phyloP scores from a whole-genome alignment of 148 eudicot genomes.

The Camellia lanceoleosa region DNA sequence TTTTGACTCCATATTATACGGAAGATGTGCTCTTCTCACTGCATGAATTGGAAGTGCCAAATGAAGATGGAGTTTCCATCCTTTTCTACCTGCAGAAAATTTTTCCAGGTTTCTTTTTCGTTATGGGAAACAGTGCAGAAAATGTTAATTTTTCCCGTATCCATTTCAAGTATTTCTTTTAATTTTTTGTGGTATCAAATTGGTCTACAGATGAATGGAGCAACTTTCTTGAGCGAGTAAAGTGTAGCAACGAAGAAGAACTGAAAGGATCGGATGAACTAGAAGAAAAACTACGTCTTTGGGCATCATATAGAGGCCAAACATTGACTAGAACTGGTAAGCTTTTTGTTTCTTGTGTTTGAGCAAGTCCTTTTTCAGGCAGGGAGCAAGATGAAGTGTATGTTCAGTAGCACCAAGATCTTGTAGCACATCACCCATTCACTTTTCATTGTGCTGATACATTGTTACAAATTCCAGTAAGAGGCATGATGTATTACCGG shows the following conservation, averaged over 20 bases:
- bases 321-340: slow-evolving; percentile 91
- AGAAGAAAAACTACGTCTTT: slow-evolving; percentile 84
- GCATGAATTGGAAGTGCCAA: slow-evolving; percentile 62
- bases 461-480: slow-evolving; percentile 49
- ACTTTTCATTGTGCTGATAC: slow-evolving; percentile 15
- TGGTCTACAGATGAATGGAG: slow-evolving; percentile 75
- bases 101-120: slow-evolving; percentile 67
- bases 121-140: background rate
- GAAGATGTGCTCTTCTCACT: slow-evolving; percentile 89
- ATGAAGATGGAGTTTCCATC: slow-evolving; percentile 97
- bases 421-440: background rate
- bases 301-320: slow-evolving; percentile 99
- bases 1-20: slow-evolving; percentile 87
- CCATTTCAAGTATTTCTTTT: background rate
- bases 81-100: slow-evolving; percentile 94
- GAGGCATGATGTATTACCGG: slow-evolving; percentile 99
- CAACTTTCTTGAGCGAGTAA: slow-evolving; percentile 77
- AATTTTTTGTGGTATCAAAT: background rate
- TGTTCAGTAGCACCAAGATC: background rate
- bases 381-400: background rate
- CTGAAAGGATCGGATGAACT: slow-evolving; percentile 51
- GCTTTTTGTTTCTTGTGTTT: background rate
- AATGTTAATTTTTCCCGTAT: background rate
- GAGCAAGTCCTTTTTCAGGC: background rate
- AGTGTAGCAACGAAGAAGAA: slow-evolving; percentile 57